Evolutionary conservation across 192 early-diverging fungal species (phyloP), one percentile per base, ranked within the genome.

Genomic region (Pilobolus umbonatus): DNA sequence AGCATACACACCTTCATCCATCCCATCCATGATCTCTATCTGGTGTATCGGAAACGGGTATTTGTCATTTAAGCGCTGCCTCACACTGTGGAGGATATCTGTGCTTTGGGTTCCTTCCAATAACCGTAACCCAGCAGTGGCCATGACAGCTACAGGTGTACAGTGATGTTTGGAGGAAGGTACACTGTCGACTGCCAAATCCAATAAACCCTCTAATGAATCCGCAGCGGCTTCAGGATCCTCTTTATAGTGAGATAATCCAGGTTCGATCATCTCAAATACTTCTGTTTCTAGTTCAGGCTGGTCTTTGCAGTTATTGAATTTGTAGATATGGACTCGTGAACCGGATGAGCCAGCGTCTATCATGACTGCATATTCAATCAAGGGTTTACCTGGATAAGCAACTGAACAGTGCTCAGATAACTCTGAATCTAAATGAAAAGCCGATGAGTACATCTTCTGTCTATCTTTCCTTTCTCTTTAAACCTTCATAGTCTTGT

Each of bases 301-400:
- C 2, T 78, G 68, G 9, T 75, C 67, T 55, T 91, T 87, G 75
- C 96, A 98, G 74, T 91, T 85, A 73, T 94, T 93, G 80, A 98
- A 98, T 61, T 84, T 79, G 81, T 97, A 98, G 43, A 95, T 90
- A 66, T 98, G 96, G 61, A 98, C 92, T 19, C 96, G 92, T 8
- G 94, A 97, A 34, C 94, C 96, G 17, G 93, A 94, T 3, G 93
- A 96, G 3, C 96, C 96, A 22, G 96, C 96, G 61, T 98, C 96
- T 24, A 98, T 61, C 86, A 98, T 94, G 17, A 98, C 72, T 30
- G 88, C 93, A 73, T 94, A 94, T 65, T 98, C 92, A 22, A 91
- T 69, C 26, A 88, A 69, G 3, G 89, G 94, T 40, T 80, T 79
- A 6, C 81, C 84, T n/a, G 48, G 61, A 34, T 54, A 60, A 34